phyloP scores from a whole-genome alignment of 441 rosid genomes.

The Eutrema salsugineum region DNA sequence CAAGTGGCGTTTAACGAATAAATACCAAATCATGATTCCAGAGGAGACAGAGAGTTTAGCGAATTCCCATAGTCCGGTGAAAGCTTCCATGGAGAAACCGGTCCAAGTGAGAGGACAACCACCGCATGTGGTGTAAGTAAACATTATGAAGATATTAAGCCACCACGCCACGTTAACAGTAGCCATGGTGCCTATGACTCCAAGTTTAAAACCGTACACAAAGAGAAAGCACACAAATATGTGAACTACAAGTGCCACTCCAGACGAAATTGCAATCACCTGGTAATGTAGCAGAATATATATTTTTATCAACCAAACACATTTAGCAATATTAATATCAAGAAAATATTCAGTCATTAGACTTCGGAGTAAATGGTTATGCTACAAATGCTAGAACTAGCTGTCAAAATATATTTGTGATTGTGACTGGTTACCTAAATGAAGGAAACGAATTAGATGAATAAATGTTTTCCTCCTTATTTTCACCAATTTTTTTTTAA shows the following conservation, averaged over 20 bases:
- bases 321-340: too few relatives aligned
- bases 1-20: neutral
- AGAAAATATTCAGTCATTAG: too few relatives aligned
- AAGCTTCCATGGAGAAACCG: conserved; percentile 67
- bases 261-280: conserved; percentile 49
- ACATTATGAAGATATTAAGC: conserved; percentile 41
- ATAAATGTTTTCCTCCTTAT: neutral
- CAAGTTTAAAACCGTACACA: conserved; percentile 46
- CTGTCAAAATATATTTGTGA: neutral
- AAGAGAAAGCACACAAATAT: conserved; percentile 52
- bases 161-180: conserved; percentile 74
- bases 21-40: conserved; percentile 76
- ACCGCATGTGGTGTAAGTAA: conserved; percentile 36
- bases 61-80: conserved; percentile 70
- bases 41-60: conserved; percentile 68
- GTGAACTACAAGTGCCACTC: conserved; percentile 44
- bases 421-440: neutral
- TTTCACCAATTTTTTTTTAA: too few relatives aligned
- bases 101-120: conserved; percentile 73
- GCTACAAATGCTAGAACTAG: neutral
- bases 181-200: conserved; percentile 57
- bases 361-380: too few relatives aligned
- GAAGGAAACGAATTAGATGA: neutral
- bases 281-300: neutral
- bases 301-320: neutral